A percentile compares a stretch with the other conserved stretches of the same genome.
Evolutionary conservation across 352 stramenopile species (phyloP).

Genomic region (Phytopythium montanum): DNA sequence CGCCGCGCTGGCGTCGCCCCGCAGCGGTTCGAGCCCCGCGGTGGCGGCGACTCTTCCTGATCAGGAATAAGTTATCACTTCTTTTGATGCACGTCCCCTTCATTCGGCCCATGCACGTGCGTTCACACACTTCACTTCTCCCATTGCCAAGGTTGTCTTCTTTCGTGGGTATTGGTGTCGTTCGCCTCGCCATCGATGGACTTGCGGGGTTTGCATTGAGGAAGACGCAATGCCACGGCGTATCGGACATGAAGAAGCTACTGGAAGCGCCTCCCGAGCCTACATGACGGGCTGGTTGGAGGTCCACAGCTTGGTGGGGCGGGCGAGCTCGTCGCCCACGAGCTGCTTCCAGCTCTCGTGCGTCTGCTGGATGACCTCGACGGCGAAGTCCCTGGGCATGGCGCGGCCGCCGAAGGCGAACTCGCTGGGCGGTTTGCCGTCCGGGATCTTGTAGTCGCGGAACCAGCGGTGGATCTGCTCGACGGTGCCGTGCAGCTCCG

Average conservation of each 20-base stretch:
- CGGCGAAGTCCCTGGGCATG: conserved; percentile 77
- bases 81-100: conserved; percentile 1
- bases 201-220: not conserved
- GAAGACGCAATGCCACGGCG: not conserved
- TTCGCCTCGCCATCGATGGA: too few relatives aligned
- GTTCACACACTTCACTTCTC: not conserved
- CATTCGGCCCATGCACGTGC: not conserved
- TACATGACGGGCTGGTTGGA: conserved; percentile 32
- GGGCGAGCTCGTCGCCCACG: conserved; percentile 43
- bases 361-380: conserved; percentile 90
- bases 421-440: conserved; percentile 98
- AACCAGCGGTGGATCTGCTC: conserved; percentile 93
- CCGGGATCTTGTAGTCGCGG: conserved; percentile 99
- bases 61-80: conserved; percentile 7
- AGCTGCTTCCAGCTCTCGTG: conserved; percentile 88
- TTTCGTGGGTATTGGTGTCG: too few relatives aligned
- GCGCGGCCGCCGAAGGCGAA: conserved; percentile 98
- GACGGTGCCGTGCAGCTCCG: conserved; percentile 68
- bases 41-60: not conserved
- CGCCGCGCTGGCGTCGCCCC: not conserved
- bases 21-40: not conserved
- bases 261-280: not conserved
- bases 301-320: conserved; percentile 64
- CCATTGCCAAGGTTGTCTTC: not conserved
- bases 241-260: not conserved